Conservation (phyloP, 305 asterid genomes). For the Solanum hybrid region DNA sequence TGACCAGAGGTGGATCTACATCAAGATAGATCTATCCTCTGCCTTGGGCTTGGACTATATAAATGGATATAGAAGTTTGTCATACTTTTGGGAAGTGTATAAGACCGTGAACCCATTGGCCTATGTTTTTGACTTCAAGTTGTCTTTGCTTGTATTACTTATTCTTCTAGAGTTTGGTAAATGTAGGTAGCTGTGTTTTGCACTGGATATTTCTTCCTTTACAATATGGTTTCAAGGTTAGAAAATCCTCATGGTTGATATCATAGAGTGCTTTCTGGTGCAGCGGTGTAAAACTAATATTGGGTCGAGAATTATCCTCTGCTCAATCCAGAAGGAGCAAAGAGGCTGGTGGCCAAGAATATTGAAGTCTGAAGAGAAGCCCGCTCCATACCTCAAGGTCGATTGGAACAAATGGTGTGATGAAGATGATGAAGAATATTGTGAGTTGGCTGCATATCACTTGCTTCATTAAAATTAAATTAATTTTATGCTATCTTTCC, state of each 20-base stretch:
- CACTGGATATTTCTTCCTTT: not conserved
- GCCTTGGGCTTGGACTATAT: not conserved
- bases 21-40: not conserved
- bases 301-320: constrained; percentile 66
- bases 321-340: constrained; percentile 57
- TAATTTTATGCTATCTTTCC: not conserved
- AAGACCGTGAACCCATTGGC: not conserved
- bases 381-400: constrained; percentile 74
- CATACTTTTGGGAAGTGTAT: not conserved
- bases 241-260: not conserved
- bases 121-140: not conserved
- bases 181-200: not conserved
- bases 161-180: not conserved
- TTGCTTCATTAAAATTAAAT: not conserved
- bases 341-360: constrained; percentile 85
- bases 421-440: constrained; percentile 72
- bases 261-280: constrained; percentile 8
- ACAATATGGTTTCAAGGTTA: not conserved
- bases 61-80: not conserved
- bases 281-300: constrained; percentile 73
- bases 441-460: constrained; percentile 38
- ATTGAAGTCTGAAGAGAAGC: constrained; percentile 68
- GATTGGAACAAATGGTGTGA: constrained; percentile 95
- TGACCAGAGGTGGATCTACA: not conserved
- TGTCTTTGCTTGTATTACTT: not conserved